These are phyloP conservation scores for Sporothrix pseudoabietina DNA, from an alignment of 2,329 filamentous ascomycete genomes.

Conservation along the genomic window DNA sequence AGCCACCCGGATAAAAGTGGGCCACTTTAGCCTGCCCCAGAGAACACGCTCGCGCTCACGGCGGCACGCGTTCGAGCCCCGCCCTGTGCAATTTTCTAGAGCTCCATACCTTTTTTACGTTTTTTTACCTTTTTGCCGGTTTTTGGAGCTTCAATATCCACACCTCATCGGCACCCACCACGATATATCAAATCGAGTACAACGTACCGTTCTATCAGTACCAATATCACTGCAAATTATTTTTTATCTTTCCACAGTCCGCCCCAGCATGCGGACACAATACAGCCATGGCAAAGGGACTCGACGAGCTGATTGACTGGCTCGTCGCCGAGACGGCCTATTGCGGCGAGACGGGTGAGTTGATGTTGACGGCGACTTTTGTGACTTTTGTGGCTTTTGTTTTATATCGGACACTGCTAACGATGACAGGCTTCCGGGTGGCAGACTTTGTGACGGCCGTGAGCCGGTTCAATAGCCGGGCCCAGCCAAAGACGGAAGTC, in stretches of 20 bases:
- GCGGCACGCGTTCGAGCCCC: constrained; percentile 35
- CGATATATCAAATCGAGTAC: background rate
- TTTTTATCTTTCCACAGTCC: background rate
- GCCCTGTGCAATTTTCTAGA: constrained; percentile 25
- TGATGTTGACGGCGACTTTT: too few relatives aligned
- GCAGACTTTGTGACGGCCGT: constrained; percentile 36
- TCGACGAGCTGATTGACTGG: constrained; percentile 50
- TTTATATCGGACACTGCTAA: background rate
- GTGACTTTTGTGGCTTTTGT: too few relatives aligned
- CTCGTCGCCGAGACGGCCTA: constrained; percentile 50
- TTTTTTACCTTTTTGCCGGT: background rate
- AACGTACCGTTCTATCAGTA: background rate
- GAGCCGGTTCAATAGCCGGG: constrained; percentile 29
- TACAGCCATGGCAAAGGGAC: constrained; percentile 43
- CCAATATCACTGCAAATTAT: background rate
- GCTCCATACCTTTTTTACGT: constrained; percentile 16
- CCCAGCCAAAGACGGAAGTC: constrained; percentile 8
- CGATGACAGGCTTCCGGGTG: constrained; percentile 33
- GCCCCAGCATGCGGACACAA: constrained; percentile 22
- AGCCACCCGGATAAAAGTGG: background rate
- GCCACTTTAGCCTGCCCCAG: background rate
- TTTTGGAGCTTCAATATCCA: background rate
- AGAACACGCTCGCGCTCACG: constrained; percentile 17
- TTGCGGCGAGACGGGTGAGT: constrained; percentile 48
- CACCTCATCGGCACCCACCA: background rate